Conservation (phyloP, 345 rosid genomes). For the Citrus cavaleriei region DNA sequence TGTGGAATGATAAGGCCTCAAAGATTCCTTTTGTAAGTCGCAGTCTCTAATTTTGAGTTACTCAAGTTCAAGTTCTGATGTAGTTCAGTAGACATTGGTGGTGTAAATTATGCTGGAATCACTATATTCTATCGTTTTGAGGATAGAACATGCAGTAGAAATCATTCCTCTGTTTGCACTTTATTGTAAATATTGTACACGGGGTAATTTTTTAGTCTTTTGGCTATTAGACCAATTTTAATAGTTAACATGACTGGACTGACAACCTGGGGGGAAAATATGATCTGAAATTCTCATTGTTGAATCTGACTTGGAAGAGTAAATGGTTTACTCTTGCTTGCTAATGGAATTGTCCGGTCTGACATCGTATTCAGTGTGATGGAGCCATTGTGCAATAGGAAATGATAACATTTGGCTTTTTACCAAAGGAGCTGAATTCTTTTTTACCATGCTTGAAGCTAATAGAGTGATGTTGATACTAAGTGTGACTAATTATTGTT, state of each 20-base stretch:
- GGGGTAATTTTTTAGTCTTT: no score
- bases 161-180: not conserved
- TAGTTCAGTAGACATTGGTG: not conserved
- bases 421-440: not conserved
- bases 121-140: not conserved
- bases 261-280: not conserved
- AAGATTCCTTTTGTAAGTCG: conserved; percentile 74
- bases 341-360: not conserved
- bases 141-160: not conserved
- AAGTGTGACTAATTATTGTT: not conserved
- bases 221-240: not conserved
- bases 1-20: conserved; percentile 93
- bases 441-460: not conserved
- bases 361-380: not conserved
- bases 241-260: not conserved
- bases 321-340: not conserved
- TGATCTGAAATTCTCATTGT: not conserved
- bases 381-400: not conserved
- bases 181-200: no score
- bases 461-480: not conserved
- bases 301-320: not conserved
- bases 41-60: not conserved
- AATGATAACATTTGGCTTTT: not conserved
- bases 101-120: not conserved
- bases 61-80: not conserved